A percentile compares a stretch with the other conserved stretches of the same genome.
These are phyloP conservation scores for Cryptococcus depauperatus DNA, from an alignment of 1,284 basidiomycete genomes.

Conservation along the genomic window DNA sequence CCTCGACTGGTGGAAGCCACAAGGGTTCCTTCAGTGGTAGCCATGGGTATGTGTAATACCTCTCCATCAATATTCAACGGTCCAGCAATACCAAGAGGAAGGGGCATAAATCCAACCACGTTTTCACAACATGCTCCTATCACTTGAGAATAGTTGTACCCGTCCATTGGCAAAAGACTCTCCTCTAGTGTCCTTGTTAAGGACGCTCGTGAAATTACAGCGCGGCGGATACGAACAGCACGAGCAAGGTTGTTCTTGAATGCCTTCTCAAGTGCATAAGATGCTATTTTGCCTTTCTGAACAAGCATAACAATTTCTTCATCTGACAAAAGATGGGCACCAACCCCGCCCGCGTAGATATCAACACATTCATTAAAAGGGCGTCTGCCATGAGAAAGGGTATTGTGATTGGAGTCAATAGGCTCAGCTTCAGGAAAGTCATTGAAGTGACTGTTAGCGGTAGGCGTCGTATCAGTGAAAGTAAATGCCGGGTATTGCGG, in stretches of 20 bases:
- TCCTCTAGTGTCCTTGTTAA: constrained; percentile 74
- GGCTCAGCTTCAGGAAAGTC: neutral
- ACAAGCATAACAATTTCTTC: constrained; percentile 86
- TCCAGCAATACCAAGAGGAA: constrained; percentile 94
- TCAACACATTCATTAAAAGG: constrained; percentile 72
- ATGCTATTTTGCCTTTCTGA: constrained; percentile 86
- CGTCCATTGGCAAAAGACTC: constrained; percentile 71
- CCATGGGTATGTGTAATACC: constrained; percentile 90
- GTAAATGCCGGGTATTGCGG: too few relatives aligned
- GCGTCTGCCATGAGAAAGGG: constrained; percentile 40
- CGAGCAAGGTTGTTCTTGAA: constrained; percentile 77
- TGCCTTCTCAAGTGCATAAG: constrained; percentile 91
- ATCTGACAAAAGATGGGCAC: constrained; percentile 60
- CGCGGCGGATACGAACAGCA: constrained; percentile 79
- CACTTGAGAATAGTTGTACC: constrained; percentile 91
- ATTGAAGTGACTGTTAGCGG: neutral
- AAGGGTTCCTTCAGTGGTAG: constrained; percentile 95
- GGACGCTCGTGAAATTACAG: constrained; percentile 85
- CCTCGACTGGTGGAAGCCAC: constrained; percentile 96
- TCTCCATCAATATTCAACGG: constrained; percentile 87
- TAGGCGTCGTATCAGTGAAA: too few relatives aligned
- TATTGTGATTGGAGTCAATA: neutral
- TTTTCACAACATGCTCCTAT: constrained; percentile 99
- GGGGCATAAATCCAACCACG: constrained; percentile 92
- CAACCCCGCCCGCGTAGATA: constrained; percentile 75